phyloP scores from a whole-genome alignment of 495 filamentous ascomycete genomes.

The Parathielavia hyrcaniae region DNA sequence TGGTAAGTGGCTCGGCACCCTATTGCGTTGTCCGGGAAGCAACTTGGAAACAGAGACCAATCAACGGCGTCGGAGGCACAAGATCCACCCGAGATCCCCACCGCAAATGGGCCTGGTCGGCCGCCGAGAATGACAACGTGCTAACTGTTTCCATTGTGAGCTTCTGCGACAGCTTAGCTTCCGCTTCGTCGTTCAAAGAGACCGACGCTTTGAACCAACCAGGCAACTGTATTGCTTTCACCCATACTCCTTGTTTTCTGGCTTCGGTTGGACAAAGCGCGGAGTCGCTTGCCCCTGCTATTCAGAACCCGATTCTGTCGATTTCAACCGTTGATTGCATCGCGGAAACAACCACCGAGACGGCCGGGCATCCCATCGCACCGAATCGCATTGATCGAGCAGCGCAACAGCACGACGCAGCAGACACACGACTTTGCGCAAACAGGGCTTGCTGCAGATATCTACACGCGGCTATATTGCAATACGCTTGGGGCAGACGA shows the following conservation, averaged over 20 bases:
- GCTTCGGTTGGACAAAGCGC: conserved; percentile 8
- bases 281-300: neutral
- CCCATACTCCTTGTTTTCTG: neutral
- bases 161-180: neutral
- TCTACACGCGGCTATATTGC: neutral
- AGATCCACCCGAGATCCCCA: conserved; percentile 7
- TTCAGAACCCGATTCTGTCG: conserved; percentile 7
- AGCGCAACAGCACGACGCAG: neutral
- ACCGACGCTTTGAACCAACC: neutral
- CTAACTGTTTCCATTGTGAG: conserved; percentile 13
- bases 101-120: conserved; percentile 7
- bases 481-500: too few species aligned
- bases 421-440: neutral
- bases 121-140: conserved; percentile 14
- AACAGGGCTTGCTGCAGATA: neutral
- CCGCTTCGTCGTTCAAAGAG: neutral
- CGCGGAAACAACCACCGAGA: neutral
- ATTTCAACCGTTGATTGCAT: neutral
- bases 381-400: neutral
- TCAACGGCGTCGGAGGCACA: neutral
- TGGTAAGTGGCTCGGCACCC: neutral
- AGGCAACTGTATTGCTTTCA: conserved; percentile 3
- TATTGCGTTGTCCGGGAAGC: conserved; percentile 13
- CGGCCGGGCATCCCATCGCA: neutral
- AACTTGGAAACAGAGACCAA: conserved; percentile 11